Evolutionary conservation across 192 early-diverging fungal genomes (phyloP).

Genomic region (Backusella parvicylindrica): DNA sequence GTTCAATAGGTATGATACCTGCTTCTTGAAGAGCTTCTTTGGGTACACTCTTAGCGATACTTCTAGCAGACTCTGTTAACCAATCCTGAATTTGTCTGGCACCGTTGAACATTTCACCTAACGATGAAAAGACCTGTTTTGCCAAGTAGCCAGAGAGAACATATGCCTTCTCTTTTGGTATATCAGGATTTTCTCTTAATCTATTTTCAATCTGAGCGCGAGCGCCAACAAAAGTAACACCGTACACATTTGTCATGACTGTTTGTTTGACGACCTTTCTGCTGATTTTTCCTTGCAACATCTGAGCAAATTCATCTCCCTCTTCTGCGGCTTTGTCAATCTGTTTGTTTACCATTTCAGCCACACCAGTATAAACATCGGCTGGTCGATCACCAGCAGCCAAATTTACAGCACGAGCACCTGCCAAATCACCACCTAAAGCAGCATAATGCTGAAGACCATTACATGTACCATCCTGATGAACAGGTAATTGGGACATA

Average conservation of each 20-base stretch:
- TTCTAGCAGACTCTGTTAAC: constrained; percentile 82
- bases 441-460: constrained; percentile 99
- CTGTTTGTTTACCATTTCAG: constrained; percentile 63
- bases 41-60: constrained; percentile 80
- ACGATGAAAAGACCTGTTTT: constrained; percentile 74
- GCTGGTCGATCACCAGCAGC: constrained; percentile 77
- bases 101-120: constrained; percentile 88
- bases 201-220: constrained; percentile 81
- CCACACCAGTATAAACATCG: constrained; percentile 92
- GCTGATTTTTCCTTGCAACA: constrained; percentile 68
- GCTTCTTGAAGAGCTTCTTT: constrained; percentile 39
- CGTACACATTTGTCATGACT: constrained; percentile 99
- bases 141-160: constrained; percentile 72
- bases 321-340: constrained; percentile 65
- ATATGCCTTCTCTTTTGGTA: constrained; percentile 63
- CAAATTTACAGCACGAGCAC: constrained; percentile 89
- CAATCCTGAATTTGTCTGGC: constrained; percentile 91
- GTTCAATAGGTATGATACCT: constrained; percentile 21
- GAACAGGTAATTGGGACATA: constrained; percentile 76
- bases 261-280: constrained; percentile 98
- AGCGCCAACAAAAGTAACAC: constrained; percentile 96
- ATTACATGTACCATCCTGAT: constrained; percentile 98
- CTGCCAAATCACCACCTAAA: constrained; percentile 84
- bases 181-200: constrained; percentile 72
- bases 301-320: constrained; percentile 59